A percentile compares a stretch with the other conserved stretches of the same genome.
Conservation (phyloP, 306 rosid genomes). For the Arachis stenosperma region DNA sequence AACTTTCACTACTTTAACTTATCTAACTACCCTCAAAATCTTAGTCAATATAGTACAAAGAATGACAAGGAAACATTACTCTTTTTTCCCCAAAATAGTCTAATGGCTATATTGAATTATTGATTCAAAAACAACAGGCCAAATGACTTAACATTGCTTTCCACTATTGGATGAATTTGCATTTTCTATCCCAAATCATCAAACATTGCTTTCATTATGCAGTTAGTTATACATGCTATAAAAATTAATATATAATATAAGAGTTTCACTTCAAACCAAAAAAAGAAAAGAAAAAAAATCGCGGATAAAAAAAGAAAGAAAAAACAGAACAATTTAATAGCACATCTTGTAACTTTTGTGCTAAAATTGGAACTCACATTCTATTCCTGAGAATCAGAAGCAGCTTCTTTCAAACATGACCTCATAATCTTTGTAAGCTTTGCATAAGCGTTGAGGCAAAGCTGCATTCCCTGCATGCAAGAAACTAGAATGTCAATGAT, state of each 20-base stretch:
- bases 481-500: no score
- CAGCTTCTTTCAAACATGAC: conserved; percentile 74
- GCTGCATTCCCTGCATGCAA: conserved; percentile 60
- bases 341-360: neutral
- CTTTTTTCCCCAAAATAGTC: neutral
- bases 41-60: neutral
- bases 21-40: neutral
- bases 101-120: neutral
- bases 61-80: neutral
- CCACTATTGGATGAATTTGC: neutral
- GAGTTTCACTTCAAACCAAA: neutral
- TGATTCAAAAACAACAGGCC: neutral
- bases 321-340: neutral
- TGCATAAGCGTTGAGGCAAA: conserved; percentile 85
- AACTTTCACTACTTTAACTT: neutral
- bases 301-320: neutral
- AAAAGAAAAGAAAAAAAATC: neutral
- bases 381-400: conserved; percentile 36
- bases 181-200: neutral
- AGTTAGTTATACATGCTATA: no score
- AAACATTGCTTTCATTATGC: no score
- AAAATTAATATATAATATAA: no score
- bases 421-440: conserved; percentile 85
- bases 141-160: neutral
- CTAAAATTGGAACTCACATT: no score